Percentiles rank a stretch among this genome's conserved stretches.
phyloP scores from a whole-genome alignment of 352 stramenopile species.

The Pythium coloratum region DNA sequence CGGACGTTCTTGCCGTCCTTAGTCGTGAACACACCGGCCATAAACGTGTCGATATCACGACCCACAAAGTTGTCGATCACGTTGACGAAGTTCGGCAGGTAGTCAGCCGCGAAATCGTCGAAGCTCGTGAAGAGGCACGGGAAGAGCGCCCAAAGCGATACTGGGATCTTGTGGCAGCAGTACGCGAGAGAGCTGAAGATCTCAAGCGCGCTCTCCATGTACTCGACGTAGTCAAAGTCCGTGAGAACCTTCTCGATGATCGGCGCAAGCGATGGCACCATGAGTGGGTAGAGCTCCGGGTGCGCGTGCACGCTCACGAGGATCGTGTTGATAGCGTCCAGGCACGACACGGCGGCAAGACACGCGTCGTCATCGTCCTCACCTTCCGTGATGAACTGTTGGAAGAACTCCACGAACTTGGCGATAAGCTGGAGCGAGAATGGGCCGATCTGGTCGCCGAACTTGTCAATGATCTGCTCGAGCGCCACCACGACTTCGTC shows the following conservation, averaged over 20 bases:
- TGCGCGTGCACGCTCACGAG: constrained; percentile 83
- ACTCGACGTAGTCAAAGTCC: constrained; percentile 96
- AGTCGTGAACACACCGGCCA: constrained; percentile 50
- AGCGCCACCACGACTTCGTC: constrained; percentile 96
- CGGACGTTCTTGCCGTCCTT: constrained; percentile 44
- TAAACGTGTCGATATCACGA: constrained; percentile 72
- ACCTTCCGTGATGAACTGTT: constrained; percentile 91
- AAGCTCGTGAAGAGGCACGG: constrained; percentile 95
- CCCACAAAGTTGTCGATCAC: constrained; percentile 97
- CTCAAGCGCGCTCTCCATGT: constrained; percentile 96
- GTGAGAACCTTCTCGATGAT: constrained; percentile 96
- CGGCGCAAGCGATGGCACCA: constrained; percentile 93
- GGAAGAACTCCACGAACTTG: constrained; percentile 95
- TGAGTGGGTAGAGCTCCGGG: constrained; percentile 81
- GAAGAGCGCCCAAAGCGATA: constrained; percentile 95
- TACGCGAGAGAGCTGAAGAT: constrained; percentile 96
- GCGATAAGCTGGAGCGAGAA: constrained; percentile 92
- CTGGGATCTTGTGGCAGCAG: constrained; percentile 91
- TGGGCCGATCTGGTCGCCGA: constrained; percentile 94
- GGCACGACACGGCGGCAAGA: constrained; percentile 92
- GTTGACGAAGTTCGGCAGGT: constrained; percentile 94
- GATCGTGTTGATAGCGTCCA: constrained; percentile 87
- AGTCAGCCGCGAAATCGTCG: constrained; percentile 96
- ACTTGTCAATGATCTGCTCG: constrained; percentile 96
- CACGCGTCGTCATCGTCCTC: constrained; percentile 96